Conservation (phyloP, 176 grass and related monocot species). For the Aechmea fasciata region DNA sequence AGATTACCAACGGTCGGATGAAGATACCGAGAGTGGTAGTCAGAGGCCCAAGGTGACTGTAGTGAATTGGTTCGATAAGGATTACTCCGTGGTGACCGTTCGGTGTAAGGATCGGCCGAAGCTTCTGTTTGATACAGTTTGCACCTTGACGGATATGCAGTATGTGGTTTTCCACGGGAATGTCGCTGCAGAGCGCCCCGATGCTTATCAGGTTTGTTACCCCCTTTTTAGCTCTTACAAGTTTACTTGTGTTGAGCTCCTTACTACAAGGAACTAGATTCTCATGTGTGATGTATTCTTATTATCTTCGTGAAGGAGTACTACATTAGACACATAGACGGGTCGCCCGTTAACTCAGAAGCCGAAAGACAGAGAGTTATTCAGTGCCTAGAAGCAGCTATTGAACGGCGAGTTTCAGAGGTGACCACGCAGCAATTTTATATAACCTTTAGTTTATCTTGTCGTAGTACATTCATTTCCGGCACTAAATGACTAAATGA, state of each 20-base stretch:
- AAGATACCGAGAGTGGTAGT: conserved; percentile 21
- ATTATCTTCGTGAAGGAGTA: conserved; percentile 52
- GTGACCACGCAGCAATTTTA: conserved; percentile 27
- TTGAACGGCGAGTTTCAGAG: conserved; percentile 84
- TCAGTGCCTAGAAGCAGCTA: conserved; percentile 83
- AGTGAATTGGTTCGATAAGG: conserved; percentile 74
- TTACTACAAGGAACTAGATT: conserved; percentile 5
- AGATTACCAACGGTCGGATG: conserved; percentile 55
- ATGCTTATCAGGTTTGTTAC: conserved; percentile 67
- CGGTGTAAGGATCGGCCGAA: conserved; percentile 74
- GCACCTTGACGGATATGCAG: conserved; percentile 91
- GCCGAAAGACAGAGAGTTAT: conserved; percentile 77
- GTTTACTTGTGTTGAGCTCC: background rate
- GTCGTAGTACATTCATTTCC: background rate
- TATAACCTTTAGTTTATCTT: conserved; percentile 16
- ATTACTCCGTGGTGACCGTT: conserved; percentile 89
- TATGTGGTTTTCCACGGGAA: conserved; percentile 97
- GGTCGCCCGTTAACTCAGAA: conserved; percentile 76
- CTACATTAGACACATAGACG: conserved; percentile 71
- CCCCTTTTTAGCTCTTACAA: background rate
- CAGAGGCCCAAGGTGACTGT: conserved; percentile 45
- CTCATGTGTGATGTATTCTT: conserved; percentile 18
- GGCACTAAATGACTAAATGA: no score
- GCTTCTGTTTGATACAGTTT: conserved; percentile 85
- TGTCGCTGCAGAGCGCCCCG: conserved; percentile 51